Percentiles rank a stretch among this genome's conserved stretches.
phyloP scores from a whole-genome alignment of 345 rosid genomes.

The Euphorbia pulcherrima region DNA sequence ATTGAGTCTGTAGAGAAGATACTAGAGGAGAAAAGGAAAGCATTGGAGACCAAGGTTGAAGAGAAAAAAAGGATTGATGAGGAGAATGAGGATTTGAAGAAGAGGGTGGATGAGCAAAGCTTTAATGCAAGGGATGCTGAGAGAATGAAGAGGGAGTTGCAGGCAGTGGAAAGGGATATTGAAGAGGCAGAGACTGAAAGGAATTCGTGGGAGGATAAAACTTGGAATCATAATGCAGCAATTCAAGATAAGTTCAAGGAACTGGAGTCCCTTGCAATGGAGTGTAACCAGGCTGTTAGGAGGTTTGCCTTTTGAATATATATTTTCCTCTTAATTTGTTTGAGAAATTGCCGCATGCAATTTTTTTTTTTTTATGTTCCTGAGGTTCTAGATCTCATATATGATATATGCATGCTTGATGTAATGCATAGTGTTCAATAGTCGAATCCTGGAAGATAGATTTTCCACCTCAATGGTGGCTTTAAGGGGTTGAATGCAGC shows the following conservation, averaged over 20 bases:
- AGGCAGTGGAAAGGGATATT: conserved; percentile 76
- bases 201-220: conserved; percentile 70
- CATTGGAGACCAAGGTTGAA: conserved; percentile 49
- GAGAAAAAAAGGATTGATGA: conserved; percentile 47
- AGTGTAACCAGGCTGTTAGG: conserved; percentile 68
- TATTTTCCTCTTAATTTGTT: neutral
- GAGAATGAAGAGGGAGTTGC: conserved; percentile 93
- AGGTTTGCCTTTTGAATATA: conserved; percentile 43
- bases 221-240: conserved; percentile 62
- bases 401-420: neutral
- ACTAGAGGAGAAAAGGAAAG: conserved; percentile 59
- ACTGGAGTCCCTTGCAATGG: conserved; percentile 58
- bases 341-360: no score
- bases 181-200: conserved; percentile 57
- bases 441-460: neutral
- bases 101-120: conserved; percentile 62
- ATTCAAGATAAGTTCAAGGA: conserved; percentile 54
- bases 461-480: neutral
- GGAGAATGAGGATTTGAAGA: conserved; percentile 76
- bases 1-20: conserved; percentile 39
- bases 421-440: neutral
- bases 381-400: neutral
- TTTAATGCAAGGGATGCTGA: conserved; percentile 71
- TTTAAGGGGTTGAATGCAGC: neutral
- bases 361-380: neutral